A percentile compares a stretch with the other conserved stretches of the same genome.
phyloP scores from a whole-genome alignment of 352 stramenopile species.

The Phytophthora foliorum region DNA sequence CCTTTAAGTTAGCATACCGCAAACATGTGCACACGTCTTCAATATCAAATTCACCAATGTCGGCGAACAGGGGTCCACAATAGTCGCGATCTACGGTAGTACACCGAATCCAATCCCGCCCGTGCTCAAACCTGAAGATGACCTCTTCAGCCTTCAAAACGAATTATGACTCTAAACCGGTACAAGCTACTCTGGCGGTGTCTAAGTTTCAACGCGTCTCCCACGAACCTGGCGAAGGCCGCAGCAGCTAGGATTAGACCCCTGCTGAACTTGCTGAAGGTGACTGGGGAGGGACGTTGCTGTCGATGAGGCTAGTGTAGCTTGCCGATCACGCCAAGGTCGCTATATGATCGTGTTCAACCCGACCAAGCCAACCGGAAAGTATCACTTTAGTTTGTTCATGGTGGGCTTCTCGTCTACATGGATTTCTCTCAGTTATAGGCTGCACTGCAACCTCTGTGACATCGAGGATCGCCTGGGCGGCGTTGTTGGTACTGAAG shows the following conservation, averaged over 20 bases:
- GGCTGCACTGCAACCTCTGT: background rate
- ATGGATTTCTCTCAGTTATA: conserved; percentile 7
- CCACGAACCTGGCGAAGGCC: background rate
- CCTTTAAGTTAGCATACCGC: background rate
- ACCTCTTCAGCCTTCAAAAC: background rate
- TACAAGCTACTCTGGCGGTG: conserved; percentile 5
- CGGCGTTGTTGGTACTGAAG: background rate
- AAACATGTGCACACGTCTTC: conserved; percentile 4
- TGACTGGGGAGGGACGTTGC: background rate
- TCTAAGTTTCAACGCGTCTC: conserved; percentile 3
- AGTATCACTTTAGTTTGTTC: conserved; percentile 8
- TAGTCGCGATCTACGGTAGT: background rate
- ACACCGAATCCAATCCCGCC: background rate
- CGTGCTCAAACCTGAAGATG: background rate
- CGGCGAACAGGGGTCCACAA: background rate
- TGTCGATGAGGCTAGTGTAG: background rate
- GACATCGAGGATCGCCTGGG: background rate
- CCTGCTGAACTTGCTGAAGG: background rate
- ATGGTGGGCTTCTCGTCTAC: conserved; percentile 3
- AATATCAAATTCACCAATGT: background rate
- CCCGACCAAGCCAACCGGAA: background rate
- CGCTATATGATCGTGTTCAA: conserved; percentile 8
- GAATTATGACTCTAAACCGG: background rate
- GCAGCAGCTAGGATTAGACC: background rate
- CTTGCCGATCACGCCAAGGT: conserved; percentile 7